Evolutionary conservation across 225 moss, liverwort and hornwort species (phyloP).

Genomic region (Thuidium tamariscinum): DNA sequence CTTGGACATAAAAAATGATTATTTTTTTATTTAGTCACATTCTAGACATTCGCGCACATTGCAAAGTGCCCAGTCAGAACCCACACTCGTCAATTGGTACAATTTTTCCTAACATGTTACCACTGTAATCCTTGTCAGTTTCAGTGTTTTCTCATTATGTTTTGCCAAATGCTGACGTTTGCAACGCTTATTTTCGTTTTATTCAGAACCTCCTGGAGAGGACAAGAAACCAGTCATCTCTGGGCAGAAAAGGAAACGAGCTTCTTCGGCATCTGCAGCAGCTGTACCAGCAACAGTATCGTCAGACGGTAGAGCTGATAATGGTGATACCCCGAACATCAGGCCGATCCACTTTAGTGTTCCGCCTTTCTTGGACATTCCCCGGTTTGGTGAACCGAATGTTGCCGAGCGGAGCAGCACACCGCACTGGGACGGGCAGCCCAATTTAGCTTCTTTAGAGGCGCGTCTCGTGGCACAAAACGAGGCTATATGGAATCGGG

Average conservation of each 20-base stretch:
- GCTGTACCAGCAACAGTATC: not conserved
- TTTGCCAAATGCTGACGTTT: not conserved
- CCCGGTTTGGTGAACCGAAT: slow-evolving; percentile 3
- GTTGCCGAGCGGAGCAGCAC: slow-evolving; percentile 17
- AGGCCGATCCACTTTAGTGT: slow-evolving; percentile 14
- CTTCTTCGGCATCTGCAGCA: slow-evolving; percentile 3
- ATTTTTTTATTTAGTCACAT: not conserved
- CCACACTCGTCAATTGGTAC: not conserved
- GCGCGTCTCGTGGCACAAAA: slow-evolving; percentile 29
- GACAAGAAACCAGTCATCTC: slow-evolving; percentile 4
- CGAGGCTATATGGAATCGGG: slow-evolving; percentile 38
- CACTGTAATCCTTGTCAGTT: not conserved
- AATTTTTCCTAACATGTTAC: not conserved
- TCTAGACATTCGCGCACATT: not conserved
- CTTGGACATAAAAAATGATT: not conserved
- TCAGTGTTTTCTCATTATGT: not conserved
- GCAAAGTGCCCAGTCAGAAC: not conserved
- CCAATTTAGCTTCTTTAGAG: slow-evolving; percentile 18
- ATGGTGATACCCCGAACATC: slow-evolving; percentile 2
- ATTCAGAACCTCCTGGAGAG: slow-evolving; percentile 13
- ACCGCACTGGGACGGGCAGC: slow-evolving; percentile 18
- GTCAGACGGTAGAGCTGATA: slow-evolving; percentile 21
- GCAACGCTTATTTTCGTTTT: not conserved
- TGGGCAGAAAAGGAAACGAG: slow-evolving; percentile 27
- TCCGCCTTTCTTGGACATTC: slow-evolving; percentile 12